These are phyloP conservation scores for Leishmania tarentolae DNA, from an alignment of 208 protist genomes.

Conservation along the genomic window DNA sequence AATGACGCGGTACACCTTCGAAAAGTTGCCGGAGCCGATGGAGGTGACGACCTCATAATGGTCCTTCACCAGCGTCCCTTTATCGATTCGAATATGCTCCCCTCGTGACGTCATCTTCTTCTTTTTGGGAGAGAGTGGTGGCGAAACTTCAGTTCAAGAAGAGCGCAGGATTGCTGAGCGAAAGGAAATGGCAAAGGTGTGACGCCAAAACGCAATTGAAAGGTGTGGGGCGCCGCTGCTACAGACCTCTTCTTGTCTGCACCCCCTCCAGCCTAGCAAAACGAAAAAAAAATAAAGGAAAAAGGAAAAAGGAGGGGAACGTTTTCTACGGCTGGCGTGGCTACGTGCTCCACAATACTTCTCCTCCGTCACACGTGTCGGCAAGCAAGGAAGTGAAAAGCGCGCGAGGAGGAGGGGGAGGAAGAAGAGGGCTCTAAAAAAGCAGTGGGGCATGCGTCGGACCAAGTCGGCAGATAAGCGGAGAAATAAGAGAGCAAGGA, in stretches of 20 bases:
- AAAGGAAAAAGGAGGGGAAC: too few relatives aligned
- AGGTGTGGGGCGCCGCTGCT: background rate
- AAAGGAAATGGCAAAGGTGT: too few relatives aligned
- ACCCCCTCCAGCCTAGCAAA: background rate
- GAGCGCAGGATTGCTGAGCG: background rate
- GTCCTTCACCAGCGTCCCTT: slow-evolving; percentile 54
- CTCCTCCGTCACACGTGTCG: background rate
- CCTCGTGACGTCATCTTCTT: slow-evolving; percentile 40
- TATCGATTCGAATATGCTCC: slow-evolving; percentile 56
- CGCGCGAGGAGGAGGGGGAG: background rate
- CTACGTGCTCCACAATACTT: background rate
- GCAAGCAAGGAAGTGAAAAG: background rate
- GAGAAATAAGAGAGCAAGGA: background rate
- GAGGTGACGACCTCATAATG: slow-evolving; percentile 69
- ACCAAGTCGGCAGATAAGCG: background rate
- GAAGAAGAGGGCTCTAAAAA: background rate
- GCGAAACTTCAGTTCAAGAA: background rate
- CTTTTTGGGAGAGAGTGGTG: background rate
- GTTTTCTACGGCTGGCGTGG: background rate
- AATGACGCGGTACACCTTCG: slow-evolving; percentile 74
- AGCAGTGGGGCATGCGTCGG: background rate
- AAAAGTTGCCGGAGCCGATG: slow-evolving; percentile 85
- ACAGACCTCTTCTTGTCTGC: background rate
- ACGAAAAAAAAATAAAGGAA: background rate
- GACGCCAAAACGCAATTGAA: background rate